Conservation (phyloP, 345 rosid species). For the Melaleuca quinquenervia region DNA sequence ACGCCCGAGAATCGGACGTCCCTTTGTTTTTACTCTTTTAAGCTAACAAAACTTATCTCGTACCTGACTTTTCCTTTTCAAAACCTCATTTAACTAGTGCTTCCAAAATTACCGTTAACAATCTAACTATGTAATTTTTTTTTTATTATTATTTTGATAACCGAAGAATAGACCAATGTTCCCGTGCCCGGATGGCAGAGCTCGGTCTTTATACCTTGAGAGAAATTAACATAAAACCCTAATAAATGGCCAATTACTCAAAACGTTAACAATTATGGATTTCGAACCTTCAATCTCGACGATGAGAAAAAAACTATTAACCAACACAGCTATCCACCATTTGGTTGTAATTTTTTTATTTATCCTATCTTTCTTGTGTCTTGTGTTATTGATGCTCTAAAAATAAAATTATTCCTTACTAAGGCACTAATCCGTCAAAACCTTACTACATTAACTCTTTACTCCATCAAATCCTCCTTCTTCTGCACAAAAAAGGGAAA, state of each 20-base stretch:
- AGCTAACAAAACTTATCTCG: neutral
- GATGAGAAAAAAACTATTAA: too few relatives aligned
- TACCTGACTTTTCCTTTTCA: neutral
- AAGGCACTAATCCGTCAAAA: neutral
- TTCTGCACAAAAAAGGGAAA: neutral
- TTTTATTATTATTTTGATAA: too few relatives aligned
- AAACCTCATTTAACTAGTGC: accelerated
- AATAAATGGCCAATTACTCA: too few relatives aligned
- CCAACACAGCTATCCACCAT: too few relatives aligned
- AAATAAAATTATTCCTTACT: neutral
- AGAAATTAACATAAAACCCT: too few relatives aligned
- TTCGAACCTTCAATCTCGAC: too few relatives aligned
- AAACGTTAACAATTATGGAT: too few relatives aligned
- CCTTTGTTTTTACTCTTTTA: neutral
- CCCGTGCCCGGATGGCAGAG: too few relatives aligned
- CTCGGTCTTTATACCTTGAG: too few relatives aligned
- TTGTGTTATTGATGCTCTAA: neutral
- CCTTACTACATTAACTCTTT: neutral
- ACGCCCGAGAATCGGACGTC: neutral
- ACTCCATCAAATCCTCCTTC: neutral
- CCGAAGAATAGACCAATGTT: too few relatives aligned
- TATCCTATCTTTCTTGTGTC: neutral
- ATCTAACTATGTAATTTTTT: neutral
- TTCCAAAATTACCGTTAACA: neutral
- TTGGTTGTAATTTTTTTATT: too few relatives aligned